Conservation (phyloP, 345 rosid species). For the Moricandia arvensis region DNA sequence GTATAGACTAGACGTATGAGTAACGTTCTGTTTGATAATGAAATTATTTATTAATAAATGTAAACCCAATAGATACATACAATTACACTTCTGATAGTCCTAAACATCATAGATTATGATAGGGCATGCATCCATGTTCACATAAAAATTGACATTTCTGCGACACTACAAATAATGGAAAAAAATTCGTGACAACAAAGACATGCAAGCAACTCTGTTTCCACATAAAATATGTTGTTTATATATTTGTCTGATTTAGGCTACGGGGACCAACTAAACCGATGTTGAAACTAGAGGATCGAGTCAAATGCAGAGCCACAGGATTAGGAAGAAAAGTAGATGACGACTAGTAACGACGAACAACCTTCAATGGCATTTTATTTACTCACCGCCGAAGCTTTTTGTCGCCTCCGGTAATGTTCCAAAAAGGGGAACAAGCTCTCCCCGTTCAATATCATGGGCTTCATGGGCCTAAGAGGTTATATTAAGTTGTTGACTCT, state of each 20-base stretch:
- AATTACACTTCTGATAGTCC: neutral
- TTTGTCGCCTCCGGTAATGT: no score
- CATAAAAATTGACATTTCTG: slow-evolving; percentile 27
- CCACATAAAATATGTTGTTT: slow-evolving; percentile 32
- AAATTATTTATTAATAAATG: neutral
- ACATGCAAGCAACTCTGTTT: slow-evolving; percentile 31
- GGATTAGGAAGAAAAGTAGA: slow-evolving; percentile 4
- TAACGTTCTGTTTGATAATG: neutral
- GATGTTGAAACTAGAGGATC: slow-evolving; percentile 20
- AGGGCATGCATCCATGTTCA: slow-evolving; percentile 19
- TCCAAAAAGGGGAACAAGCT: neutral
- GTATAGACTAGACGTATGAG: neutral
- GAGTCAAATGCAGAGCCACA: slow-evolving; percentile 7
- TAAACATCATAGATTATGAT: slow-evolving; percentile 17
- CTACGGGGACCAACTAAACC: slow-evolving; percentile 3
- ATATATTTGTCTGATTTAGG: neutral
- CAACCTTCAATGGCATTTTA: no score
- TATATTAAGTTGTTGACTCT: neutral
- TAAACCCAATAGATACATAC: neutral
- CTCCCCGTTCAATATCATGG: neutral
- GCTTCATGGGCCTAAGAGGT: neutral
- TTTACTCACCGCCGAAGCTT: slow-evolving; percentile 8
- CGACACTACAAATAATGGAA: neutral
- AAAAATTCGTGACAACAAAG: slow-evolving; percentile 9
- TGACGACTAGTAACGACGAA: neutral